These are phyloP conservation scores for Solanum sejunctum DNA, from an alignment of 257 asterid species.

Conservation along the genomic window DNA sequence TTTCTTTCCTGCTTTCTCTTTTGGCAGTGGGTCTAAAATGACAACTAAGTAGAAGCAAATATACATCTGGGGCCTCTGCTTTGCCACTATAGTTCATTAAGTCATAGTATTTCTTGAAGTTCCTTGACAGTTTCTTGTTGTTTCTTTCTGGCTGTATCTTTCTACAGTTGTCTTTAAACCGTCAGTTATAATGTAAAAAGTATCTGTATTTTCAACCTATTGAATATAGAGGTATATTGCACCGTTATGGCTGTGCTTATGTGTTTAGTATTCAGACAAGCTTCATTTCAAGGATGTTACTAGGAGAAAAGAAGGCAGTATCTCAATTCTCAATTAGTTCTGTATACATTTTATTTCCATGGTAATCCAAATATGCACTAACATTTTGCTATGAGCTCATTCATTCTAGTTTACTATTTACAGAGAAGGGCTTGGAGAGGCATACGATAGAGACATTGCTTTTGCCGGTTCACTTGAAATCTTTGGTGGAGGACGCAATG, in stretches of 20 bases:
- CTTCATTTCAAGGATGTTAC: background rate
- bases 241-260: background rate
- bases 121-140: background rate
- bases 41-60: background rate
- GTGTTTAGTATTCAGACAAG: background rate
- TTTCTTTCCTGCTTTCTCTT: background rate
- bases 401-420: slow-evolving; percentile 12
- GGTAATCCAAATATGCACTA: background rate
- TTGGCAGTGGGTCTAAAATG: background rate
- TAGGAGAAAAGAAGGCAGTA: background rate
- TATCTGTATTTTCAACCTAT: background rate
- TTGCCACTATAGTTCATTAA: background rate
- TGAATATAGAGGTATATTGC: background rate
- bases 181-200: background rate
- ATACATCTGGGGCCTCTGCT: background rate
- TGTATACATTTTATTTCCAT: background rate
- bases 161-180: background rate
- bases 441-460: slow-evolving; percentile 78
- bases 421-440: slow-evolving; percentile 98
- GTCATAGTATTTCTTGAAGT: background rate
- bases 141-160: background rate
- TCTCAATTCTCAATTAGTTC: background rate
- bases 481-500: slow-evolving; percentile 82
- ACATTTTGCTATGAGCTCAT: background rate
- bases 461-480: slow-evolving; percentile 81